Evolutionary conservation across 75 land plant species (phyloP), one percentile per base, ranked within the genome.

Genomic region (Chamaecyparis obtusa): DNA sequence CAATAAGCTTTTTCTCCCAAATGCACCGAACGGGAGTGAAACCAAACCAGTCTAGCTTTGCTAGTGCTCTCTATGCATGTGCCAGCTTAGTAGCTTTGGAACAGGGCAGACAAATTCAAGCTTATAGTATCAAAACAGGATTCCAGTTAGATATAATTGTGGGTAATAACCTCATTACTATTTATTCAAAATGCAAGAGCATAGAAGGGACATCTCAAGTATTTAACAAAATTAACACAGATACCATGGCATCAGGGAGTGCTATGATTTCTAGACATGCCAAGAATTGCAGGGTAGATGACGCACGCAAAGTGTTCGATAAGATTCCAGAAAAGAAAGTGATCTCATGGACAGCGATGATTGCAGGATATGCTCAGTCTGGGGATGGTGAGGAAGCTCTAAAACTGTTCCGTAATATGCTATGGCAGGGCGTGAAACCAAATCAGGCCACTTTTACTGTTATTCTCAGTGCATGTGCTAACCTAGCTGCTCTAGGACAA

Each of bases 301-400:
- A 93, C 36, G 96, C 96, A 49, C 41, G 86, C 0, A 13, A 4
- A 57, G 75, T 95, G 0, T 94, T 95, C 39, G 21, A 46, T 0
- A 30, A 33, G 24, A 95, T 95, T 92, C 93, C 93, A 1, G 90
- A 91, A 85, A 89, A 85, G 67, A 90, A 92, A 86, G 89, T 94
- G 56, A 92, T 94, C 27, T 88, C 96, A 1, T 95, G 94, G 95
- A 95, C 93, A 85, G 89, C 95, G 14, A 93, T 95, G 89, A 91
- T 95, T 32, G 82, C 91, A 56, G 94, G 93, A 27, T 92, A 27
- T 78, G 90, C 92, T 44, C 93, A 93, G 56, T 86, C 37, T 27
- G 96, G 94, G 1, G 60, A 88, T 15, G 91, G 89, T 51, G 93
- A 94, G 85, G 93, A 93, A 36, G 88, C 93, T n/a, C 86, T 94